Evolutionary conservation across 2,329 filamentous ascomycete species (phyloP).

Genomic region (Sclerotiophoma versabilis): DNA sequence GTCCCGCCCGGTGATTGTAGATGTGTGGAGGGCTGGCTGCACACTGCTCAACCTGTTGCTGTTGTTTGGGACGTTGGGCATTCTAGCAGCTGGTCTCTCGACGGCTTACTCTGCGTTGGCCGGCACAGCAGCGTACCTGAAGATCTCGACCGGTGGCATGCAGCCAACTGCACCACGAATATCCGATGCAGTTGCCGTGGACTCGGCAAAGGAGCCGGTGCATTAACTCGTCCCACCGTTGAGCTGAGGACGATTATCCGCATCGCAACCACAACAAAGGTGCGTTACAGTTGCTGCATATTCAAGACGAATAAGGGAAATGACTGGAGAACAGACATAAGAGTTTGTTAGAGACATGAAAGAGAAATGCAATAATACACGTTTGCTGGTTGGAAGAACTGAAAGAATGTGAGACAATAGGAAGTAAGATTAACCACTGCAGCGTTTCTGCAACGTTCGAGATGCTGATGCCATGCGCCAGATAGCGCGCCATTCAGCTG

Average conservation of each 20-base stretch:
- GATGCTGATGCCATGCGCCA: background rate
- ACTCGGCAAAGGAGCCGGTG: background rate
- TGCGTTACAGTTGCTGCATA: too few species aligned
- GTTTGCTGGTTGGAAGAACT: too few species aligned
- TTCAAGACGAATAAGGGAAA: background rate
- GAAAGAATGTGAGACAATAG: background rate
- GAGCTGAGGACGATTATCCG: background rate
- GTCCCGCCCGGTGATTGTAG: background rate
- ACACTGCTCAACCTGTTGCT: conserved; percentile 4
- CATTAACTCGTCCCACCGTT: conserved; percentile 3
- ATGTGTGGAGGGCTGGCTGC: background rate
- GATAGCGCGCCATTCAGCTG: conserved; percentile 10
- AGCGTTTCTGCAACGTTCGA: background rate
- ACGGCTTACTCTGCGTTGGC: conserved; percentile 6
- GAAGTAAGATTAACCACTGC: background rate
- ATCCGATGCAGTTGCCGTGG: conserved; percentile 6
- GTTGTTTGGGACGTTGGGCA: conserved; percentile 1
- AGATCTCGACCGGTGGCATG: conserved; percentile 14
- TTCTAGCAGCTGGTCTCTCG: conserved; percentile 3
- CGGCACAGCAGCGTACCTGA: conserved; percentile 16
- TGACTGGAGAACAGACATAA: background rate
- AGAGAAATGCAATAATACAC: too few species aligned
- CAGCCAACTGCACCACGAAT: conserved; percentile 8
- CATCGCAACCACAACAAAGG: background rate
- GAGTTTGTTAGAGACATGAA: too few species aligned